phyloP scores from a whole-genome alignment of 2,329 filamentous ascomycete genomes.

The Penicillium sp. region DNA sequence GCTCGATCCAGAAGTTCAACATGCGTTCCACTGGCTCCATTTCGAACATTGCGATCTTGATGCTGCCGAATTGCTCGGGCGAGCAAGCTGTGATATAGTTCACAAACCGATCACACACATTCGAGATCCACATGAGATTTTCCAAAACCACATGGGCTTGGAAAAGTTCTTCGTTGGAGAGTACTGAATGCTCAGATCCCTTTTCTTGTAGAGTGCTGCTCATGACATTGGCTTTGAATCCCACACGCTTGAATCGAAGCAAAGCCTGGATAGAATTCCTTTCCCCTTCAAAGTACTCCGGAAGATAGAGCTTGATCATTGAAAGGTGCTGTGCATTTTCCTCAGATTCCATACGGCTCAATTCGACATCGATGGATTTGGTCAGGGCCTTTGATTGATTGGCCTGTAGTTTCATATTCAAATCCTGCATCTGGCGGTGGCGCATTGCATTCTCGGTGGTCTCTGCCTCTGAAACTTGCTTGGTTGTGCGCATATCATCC shows the following conservation, averaged over 20 bases:
- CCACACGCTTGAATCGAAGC: conserved; percentile 80
- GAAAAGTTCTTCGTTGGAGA: conserved; percentile 73
- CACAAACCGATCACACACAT: conserved; percentile 81
- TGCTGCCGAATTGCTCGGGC: conserved; percentile 72
- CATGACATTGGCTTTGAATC: conserved; percentile 81
- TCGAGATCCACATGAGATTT: conserved; percentile 78
- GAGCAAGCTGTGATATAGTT: conserved; percentile 77
- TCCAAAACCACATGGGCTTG: conserved; percentile 78
- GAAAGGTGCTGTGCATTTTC: conserved; percentile 84
- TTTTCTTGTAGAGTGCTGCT: conserved; percentile 77
- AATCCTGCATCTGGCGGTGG: conserved; percentile 91
- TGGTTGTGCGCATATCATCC: conserved; percentile 87
- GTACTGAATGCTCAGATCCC: conserved; percentile 65
- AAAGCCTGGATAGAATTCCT: conserved; percentile 84
- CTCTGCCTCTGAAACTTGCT: conserved; percentile 88
- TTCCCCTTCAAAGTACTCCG: conserved; percentile 77
- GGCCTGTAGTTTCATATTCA: conserved; percentile 90
- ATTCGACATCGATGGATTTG: conserved; percentile 89
- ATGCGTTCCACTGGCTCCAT: conserved; percentile 88
- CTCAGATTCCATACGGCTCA: conserved; percentile 81
- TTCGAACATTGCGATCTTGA: conserved; percentile 79
- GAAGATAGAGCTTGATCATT: conserved; percentile 85
- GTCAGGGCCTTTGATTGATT: conserved; percentile 88
- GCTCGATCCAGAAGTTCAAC: conserved; percentile 84
- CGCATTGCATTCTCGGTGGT: conserved; percentile 85